Conservation (phyloP, 768 basidiomycete species). For the Russula ochroleuca region DNA sequence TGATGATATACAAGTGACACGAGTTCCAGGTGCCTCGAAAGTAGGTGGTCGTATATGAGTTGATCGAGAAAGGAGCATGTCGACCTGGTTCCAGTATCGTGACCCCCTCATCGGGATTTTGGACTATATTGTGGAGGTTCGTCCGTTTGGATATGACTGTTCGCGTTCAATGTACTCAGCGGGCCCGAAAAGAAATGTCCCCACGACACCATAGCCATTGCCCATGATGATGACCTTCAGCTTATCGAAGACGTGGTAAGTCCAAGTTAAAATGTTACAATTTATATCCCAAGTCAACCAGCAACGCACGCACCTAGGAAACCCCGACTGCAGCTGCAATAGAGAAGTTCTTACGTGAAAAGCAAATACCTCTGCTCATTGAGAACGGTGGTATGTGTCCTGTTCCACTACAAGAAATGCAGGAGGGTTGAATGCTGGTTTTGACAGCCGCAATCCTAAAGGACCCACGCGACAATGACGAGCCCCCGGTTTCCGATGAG, state of each 20-base stretch:
- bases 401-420: background rate
- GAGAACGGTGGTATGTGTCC: constrained; percentile 11
- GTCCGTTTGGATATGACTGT: background rate
- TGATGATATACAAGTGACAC: background rate
- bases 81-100: background rate
- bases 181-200: constrained; percentile 4
- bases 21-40: background rate
- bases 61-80: background rate
- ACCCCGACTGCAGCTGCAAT: background rate
- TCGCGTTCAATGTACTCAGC: background rate
- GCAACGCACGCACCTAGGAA: background rate
- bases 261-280: background rate
- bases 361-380: background rate
- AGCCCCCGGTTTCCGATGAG: background rate
- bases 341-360: constrained; percentile 1
- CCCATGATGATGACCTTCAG: constrained; percentile 18
- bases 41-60: background rate
- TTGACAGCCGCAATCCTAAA: constrained; percentile 7
- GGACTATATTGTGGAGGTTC: constrained; percentile 17
- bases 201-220: constrained; percentile 4
- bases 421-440: background rate
- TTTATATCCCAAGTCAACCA: background rate
- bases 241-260: constrained; percentile 16
- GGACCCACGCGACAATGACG: background rate
- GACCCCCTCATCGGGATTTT: constrained; percentile 13